A percentile compares a stretch with the other conserved stretches of the same genome.
Evolutionary conservation across 352 stramenopile species (phyloP).

Genomic region (Phytophthora macrochlamydospora): DNA sequence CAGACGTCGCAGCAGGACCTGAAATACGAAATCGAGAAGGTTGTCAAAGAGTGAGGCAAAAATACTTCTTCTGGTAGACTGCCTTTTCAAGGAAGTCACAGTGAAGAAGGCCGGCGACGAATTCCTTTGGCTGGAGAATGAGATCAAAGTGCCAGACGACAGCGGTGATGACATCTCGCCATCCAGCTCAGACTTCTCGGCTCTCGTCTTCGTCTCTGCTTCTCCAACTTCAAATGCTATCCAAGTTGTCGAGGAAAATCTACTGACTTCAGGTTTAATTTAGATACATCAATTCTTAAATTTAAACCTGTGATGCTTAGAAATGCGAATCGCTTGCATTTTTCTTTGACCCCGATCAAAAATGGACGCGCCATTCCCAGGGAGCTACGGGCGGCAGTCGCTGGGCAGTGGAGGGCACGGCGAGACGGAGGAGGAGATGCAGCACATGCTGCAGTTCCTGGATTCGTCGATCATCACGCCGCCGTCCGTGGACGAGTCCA

Average conservation of each 20-base stretch:
- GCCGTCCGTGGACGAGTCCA: conserved; percentile 33
- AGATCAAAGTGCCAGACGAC: not conserved
- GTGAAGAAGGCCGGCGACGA: not conserved
- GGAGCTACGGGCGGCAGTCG: conserved; percentile 19
- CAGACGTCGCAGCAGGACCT: not conserved
- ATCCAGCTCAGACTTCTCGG: no score
- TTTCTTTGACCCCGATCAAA: not conserved
- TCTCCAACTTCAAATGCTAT: no score
- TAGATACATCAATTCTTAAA: no score
- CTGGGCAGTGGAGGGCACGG: conserved; percentile 10
- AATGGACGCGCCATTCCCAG: conserved; percentile 22
- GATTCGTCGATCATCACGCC: conserved; percentile 57
- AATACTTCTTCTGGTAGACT: not conserved
- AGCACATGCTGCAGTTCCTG: conserved; percentile 69
- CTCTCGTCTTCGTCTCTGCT: no score
- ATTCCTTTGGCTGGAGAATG: not conserved
- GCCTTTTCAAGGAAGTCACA: no score
- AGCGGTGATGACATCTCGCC: not conserved
- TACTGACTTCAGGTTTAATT: no score
- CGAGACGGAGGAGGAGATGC: conserved; percentile 58
- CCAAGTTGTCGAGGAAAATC: no score
- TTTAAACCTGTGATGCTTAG: no score
- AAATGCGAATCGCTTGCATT: no score
- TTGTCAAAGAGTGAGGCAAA: not conserved
- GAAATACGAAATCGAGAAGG: not conserved